These are phyloP conservation scores for Yarrowia hollandica DNA, from an alignment of 805 yeast genomes.

Conservation along the genomic window DNA sequence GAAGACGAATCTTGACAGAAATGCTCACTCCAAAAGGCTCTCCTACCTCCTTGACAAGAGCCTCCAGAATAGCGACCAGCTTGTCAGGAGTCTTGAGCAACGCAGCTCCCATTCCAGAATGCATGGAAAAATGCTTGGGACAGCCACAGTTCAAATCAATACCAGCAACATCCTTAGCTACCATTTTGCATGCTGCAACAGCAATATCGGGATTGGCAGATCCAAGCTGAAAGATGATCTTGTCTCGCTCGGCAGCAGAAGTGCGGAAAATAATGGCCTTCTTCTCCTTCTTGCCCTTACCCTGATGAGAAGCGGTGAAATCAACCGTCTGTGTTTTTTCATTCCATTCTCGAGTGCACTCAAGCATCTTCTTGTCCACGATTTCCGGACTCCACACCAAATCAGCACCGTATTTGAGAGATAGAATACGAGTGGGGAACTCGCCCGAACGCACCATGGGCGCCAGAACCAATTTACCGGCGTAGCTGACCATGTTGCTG, in stretches of 20 bases:
- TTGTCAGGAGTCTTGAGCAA: constrained; percentile 77
- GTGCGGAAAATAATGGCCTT: constrained; percentile 70
- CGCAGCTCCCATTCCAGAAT: constrained; percentile 98
- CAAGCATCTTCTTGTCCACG: constrained; percentile 77
- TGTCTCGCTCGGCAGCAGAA: constrained; percentile 60
- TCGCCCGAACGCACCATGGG: constrained; percentile 97
- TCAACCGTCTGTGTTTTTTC: constrained; percentile 42
- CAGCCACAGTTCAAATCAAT: constrained; percentile 96
- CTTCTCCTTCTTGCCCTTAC: constrained; percentile 43
- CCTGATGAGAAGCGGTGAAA: constrained; percentile 34
- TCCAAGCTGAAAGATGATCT: constrained; percentile 86
- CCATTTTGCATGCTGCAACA: constrained; percentile 78
- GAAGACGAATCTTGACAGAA: constrained; percentile 82
- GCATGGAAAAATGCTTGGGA: constrained; percentile 93
- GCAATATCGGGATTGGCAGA: constrained; percentile 82
- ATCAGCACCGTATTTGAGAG: constrained; percentile 86
- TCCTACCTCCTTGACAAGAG: constrained; percentile 79
- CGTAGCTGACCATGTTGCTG: constrained; percentile 57
- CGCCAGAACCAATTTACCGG: constrained; percentile 80
- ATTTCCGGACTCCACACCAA: constrained; percentile 97
- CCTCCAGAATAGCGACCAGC: constrained; percentile 64
- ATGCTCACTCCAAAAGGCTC: constrained; percentile 73
- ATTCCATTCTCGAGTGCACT: constrained; percentile 67
- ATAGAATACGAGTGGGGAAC: constrained; percentile 79
- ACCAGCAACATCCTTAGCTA: constrained; percentile 85